phyloP scores from a whole-genome alignment of 495 filamentous ascomycete genomes.

The Lepraria neglecta region DNA sequence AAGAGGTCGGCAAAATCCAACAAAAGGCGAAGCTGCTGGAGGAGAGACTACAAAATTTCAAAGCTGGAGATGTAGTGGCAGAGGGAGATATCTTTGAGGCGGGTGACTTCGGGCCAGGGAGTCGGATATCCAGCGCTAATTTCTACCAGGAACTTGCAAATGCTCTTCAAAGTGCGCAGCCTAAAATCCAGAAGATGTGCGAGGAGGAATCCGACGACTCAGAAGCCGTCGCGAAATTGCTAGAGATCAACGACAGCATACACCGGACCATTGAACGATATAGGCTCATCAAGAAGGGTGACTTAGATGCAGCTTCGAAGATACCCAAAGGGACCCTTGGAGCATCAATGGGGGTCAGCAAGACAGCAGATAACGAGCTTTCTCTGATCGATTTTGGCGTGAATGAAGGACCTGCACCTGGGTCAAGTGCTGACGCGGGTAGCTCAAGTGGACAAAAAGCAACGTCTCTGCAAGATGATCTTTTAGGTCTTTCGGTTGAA shows the following conservation, averaged over 20 bases:
- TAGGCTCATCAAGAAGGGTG: conserved; percentile 87
- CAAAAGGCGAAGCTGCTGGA: conserved; percentile 86
- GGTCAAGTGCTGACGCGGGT: conserved; percentile 28
- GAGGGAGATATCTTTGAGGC: conserved; percentile 93
- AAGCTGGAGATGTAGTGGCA: conserved; percentile 71
- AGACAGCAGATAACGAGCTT: conserved; percentile 74
- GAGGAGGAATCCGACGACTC: conserved; percentile 96
- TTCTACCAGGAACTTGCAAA: conserved; percentile 69
- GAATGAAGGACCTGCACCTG: conserved; percentile 51
- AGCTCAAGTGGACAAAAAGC: conserved; percentile 28
- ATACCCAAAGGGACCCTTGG: conserved; percentile 80
- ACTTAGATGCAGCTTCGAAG: conserved; percentile 77
- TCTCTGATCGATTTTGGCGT: conserved; percentile 87
- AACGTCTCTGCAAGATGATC: conserved; percentile 54
- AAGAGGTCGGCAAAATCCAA: conserved; percentile 88
- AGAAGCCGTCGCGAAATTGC: conserved; percentile 87
- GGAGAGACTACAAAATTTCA: conserved; percentile 81
- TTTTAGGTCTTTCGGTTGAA: conserved; percentile 63
- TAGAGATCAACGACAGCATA: conserved; percentile 98
- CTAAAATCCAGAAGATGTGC: conserved; percentile 98
- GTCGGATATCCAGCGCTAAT: conserved; percentile 5
- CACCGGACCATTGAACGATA: conserved; percentile 93
- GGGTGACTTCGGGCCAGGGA: background rate
- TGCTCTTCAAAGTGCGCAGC: conserved; percentile 86
- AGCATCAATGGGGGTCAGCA: conserved; percentile 61